Conservation (phyloP, 495 filamentous ascomycete genomes). For the Aspergillus nidulans region DNA sequence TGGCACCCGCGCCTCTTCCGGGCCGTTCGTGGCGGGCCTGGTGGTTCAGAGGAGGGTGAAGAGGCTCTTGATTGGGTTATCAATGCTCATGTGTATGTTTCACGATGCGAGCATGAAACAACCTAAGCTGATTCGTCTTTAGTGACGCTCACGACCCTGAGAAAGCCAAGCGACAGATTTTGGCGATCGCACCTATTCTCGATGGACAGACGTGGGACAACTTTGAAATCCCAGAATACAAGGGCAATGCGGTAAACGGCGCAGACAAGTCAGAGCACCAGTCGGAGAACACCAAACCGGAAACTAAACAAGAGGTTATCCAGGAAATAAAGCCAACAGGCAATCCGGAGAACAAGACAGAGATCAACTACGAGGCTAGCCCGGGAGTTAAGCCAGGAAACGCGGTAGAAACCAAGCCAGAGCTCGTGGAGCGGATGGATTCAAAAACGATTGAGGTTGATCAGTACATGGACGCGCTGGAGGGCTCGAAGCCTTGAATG, state of each 20-base stretch:
- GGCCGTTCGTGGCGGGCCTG: constrained; percentile 63
- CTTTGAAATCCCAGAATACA: constrained; percentile 40
- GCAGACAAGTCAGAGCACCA: constrained; percentile 9
- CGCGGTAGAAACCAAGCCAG: background rate
- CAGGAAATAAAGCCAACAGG: background rate
- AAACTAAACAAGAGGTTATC: background rate
- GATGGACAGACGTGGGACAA: constrained; percentile 56
- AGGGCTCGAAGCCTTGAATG: constrained; percentile 18
- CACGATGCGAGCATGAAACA: background rate
- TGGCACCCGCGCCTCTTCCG: constrained; percentile 90
- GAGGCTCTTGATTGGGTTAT: constrained; percentile 93
- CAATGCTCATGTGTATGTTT: constrained; percentile 74
- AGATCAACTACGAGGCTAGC: background rate
- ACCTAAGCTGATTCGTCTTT: background rate
- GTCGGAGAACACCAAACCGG: constrained; percentile 8
- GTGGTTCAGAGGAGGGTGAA: constrained; percentile 75
- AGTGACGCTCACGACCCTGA: constrained; percentile 68
- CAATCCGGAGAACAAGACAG: constrained; percentile 1
- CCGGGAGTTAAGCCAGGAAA: background rate
- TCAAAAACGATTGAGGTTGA: constrained; percentile 47
- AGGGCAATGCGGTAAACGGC: constrained; percentile 13
- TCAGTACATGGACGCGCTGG: constrained; percentile 57
- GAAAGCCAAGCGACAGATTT: constrained; percentile 76
- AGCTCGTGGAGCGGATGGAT: constrained; percentile 42
- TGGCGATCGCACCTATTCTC: constrained; percentile 80